Percentiles rank a stretch among this genome's conserved stretches.
phyloP scores from a whole-genome alignment of 345 rosid genomes.

The Nephelium lappaceum region DNA sequence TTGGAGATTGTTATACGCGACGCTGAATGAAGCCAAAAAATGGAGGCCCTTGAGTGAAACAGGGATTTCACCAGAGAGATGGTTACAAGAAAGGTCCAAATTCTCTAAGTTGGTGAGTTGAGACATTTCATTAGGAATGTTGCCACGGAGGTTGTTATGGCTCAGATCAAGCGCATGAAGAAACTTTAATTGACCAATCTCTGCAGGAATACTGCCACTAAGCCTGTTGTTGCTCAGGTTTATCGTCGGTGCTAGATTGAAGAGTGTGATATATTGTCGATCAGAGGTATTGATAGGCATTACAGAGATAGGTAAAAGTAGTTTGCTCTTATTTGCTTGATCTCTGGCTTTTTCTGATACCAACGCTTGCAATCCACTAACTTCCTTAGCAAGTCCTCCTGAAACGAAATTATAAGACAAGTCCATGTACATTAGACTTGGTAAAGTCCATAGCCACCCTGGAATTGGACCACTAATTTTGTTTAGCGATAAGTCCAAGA shows the following conservation, averaged over 20 bases:
- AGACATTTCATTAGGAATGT: constrained; percentile 13
- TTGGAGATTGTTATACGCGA: constrained; percentile 4
- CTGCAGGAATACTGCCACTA: background rate
- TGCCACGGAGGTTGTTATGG: constrained; percentile 7
- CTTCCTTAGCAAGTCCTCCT: background rate
- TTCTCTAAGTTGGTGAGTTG: background rate
- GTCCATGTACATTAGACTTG: constrained; percentile 16
- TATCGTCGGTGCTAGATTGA: constrained; percentile 2
- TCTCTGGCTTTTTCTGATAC: background rate
- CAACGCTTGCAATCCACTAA: background rate
- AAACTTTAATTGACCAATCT: constrained; percentile 14
- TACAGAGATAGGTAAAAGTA: constrained; percentile 13
- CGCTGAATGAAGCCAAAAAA: constrained; percentile 10
- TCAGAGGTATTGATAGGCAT: background rate
- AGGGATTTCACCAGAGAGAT: constrained; percentile 10
- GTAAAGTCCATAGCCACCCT: background rate
- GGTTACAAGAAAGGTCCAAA: constrained; percentile 19
- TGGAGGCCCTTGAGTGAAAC: background rate
- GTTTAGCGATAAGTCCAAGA: constrained; percentile 34
- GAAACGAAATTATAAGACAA: constrained; percentile 17
- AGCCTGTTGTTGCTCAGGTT: constrained; percentile 18
- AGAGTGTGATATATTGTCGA: constrained; percentile 9
- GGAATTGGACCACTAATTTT: constrained; percentile 30
- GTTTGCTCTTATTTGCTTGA: background rate
- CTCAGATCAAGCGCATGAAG: constrained; percentile 3